These are phyloP conservation scores for Teunomyces aglyptinius DNA, from an alignment of 805 yeast genomes.

Conservation along the genomic window DNA sequence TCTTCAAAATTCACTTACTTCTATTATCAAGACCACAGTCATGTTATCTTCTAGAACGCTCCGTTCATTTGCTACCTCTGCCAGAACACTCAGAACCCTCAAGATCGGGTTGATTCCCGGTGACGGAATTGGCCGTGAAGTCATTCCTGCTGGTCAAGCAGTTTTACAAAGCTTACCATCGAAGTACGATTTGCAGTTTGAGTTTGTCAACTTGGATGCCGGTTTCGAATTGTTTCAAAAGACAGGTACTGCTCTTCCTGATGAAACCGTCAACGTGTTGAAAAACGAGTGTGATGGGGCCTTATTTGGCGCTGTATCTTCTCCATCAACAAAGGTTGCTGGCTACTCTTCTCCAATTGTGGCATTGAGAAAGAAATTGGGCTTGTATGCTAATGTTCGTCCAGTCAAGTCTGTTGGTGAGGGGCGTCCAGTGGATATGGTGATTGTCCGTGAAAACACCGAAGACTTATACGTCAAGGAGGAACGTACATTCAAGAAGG, in stretches of 20 bases:
- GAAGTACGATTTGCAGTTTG: constrained; percentile 73
- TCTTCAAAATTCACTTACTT: neutral
- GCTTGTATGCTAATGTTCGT: constrained; percentile 93
- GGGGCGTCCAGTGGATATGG: constrained; percentile 92
- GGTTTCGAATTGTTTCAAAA: constrained; percentile 92
- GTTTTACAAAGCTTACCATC: constrained; percentile 79
- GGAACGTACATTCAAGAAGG: constrained; percentile 69
- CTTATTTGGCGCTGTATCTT: constrained; percentile 93
- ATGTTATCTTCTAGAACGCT: constrained; percentile 22
- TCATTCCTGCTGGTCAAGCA: constrained; percentile 93
- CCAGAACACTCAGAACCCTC: constrained; percentile 30
- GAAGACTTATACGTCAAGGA: constrained; percentile 97
- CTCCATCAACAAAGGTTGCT: constrained; percentile 89
- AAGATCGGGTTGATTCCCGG: constrained; percentile 84
- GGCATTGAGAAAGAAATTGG: constrained; percentile 94
- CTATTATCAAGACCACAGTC: neutral
- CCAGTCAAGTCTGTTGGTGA: constrained; percentile 94
- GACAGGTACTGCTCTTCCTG: constrained; percentile 96
- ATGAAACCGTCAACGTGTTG: constrained; percentile 78
- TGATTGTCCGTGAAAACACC: constrained; percentile 97
- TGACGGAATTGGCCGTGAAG: constrained; percentile 97
- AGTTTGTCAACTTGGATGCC: constrained; percentile 85
- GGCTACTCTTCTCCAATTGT: constrained; percentile 99
- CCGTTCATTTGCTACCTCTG: constrained; percentile 35
- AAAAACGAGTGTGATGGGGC: constrained; percentile 92